Evolutionary conservation across 164 flowering plant genomes (phyloP), one percentile per base, ranked within the genome.

Genomic region (Vitis rotundifolia): DNA sequence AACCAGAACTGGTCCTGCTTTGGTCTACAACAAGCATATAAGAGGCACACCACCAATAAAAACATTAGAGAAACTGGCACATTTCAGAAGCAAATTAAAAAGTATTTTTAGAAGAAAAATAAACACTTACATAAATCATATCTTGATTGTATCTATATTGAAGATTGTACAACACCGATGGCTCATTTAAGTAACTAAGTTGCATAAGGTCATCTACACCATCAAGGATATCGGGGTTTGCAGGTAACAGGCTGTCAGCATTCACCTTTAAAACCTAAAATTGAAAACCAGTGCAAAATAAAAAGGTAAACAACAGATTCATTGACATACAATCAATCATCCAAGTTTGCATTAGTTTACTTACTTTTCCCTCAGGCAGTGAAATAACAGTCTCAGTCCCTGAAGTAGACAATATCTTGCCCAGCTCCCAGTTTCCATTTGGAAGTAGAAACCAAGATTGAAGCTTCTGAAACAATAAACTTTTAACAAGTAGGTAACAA

Each of bases 191-290:
- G 81, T 92, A 96, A 85, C 99, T 96, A 56, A 96, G 91, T 80
- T 96, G 99, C 98, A 96, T 89, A 37, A 96, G 97, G 81, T 96
- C 94, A 81, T 93, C 98, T 31, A 96, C 99, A 49, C 98, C 99
- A 77, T 90, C 98, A 76, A 96, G 97, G 59, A 96, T 96, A 80
- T 92, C 97, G 68, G 99, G 99, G 80, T 96, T 96, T 71, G 97
- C 98, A 10, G 94, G 88, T 64, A 88, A 68, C 59, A 93, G 75
- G 73, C 74, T 71, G 61, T 87, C 97, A 66, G 89, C 29, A 68
- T 79, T 79, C 72, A 89, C 90, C 77, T 83, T 91, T 64, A 91
- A 49, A 63, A 88, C 97, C 99, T 96, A 79, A 64, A 68, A 67
- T 52, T 16, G 44, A 37, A 71, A 58, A 0, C 61, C 59, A 69